A percentile compares a stretch with the other conserved stretches of the same genome.
phyloP scores from a whole-genome alignment of 192 early-diverging fungal genomes.

The Funneliformis geosporum region DNA sequence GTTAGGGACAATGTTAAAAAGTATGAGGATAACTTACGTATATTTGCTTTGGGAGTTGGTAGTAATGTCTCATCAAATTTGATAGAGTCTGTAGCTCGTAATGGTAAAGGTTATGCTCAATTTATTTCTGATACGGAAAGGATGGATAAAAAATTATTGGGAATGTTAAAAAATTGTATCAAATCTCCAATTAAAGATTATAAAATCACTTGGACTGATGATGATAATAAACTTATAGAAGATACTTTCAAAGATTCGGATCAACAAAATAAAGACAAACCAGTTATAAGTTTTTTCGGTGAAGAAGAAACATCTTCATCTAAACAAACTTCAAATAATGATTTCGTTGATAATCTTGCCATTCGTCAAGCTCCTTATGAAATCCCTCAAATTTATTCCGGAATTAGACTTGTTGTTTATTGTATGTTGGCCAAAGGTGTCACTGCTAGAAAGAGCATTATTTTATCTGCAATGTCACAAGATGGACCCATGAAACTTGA shows the following conservation, averaged over 20 bases:
- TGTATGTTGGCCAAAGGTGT: conserved; percentile 6
- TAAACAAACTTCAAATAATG: background rate
- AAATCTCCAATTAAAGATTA: conserved; percentile 46
- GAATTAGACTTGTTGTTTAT: conserved; percentile 18
- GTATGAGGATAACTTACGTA: conserved; percentile 31
- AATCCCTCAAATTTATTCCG: conserved; percentile 13
- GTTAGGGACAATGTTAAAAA: conserved; percentile 28
- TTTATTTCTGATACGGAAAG: conserved; percentile 48
- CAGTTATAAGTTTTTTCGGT: background rate
- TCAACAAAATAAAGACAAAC: background rate
- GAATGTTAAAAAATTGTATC: conserved; percentile 54
- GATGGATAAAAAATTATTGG: conserved; percentile 56
- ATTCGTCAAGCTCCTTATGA: background rate
- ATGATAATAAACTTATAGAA: background rate
- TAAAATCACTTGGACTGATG: conserved; percentile 36
- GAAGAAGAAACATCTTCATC: background rate
- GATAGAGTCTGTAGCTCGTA: conserved; percentile 50
- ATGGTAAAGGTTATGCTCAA: conserved; percentile 51
- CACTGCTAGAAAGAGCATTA: background rate
- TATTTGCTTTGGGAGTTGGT: conserved; percentile 58
- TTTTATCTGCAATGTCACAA: background rate
- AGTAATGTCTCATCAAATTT: conserved; percentile 53
- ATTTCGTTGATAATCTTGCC: background rate
- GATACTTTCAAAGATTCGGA: background rate
- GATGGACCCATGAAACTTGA: conserved; percentile 15